Conservation (phyloP, 2,329 filamentous ascomycete genomes). For the Fonsecaea pugnacius region DNA sequence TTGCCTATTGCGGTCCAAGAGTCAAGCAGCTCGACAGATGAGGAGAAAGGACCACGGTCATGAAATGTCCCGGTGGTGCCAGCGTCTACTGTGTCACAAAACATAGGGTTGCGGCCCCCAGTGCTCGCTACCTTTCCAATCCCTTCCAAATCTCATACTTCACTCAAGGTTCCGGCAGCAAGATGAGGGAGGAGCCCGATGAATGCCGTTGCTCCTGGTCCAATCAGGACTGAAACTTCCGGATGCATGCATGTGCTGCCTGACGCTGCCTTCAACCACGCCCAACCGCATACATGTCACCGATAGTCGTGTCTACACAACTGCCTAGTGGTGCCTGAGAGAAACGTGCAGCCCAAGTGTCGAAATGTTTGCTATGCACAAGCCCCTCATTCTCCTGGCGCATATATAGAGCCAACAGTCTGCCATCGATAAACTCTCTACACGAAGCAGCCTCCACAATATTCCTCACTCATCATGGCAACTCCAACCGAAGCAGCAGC, state of each 20-base stretch:
- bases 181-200: neutral
- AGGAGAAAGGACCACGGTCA: constrained; percentile 8
- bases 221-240: neutral
- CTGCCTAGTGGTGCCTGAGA: neutral
- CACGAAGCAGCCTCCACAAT: neutral
- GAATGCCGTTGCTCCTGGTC: neutral
- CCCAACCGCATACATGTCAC: neutral
- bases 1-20: constrained; percentile 9
- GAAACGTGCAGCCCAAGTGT: neutral
- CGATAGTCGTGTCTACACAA: neutral
- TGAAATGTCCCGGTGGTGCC: neutral
- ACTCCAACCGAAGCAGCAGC: neutral
- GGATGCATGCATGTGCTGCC: neutral
- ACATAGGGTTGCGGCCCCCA: neutral
- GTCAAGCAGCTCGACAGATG: neutral
- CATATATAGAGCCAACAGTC: neutral
- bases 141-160: neutral
- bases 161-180: neutral
- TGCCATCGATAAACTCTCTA: neutral
- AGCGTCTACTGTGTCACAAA: neutral
- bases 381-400: neutral
- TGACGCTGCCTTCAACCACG: neutral
- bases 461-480: neutral
- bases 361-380: neutral
- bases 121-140: neutral